phyloP scores from a whole-genome alignment of 345 rosid species.

The Isatis tinctoria region DNA sequence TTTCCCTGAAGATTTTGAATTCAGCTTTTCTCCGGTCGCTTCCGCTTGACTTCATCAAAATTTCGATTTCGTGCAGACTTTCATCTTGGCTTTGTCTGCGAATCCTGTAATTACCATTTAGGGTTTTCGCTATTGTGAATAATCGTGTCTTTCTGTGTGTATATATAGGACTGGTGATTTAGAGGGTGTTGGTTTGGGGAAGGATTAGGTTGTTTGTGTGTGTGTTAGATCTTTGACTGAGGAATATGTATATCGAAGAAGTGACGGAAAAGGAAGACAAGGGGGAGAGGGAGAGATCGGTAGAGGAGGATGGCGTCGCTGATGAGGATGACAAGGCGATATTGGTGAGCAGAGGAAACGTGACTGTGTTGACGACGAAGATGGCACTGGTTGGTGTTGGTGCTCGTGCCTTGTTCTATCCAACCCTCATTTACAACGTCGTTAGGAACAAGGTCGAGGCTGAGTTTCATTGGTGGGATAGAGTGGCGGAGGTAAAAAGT shows the following conservation, averaged over 20 bases:
- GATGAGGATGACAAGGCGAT: constrained; percentile 22
- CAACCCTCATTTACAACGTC: constrained; percentile 84
- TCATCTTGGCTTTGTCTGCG: constrained; percentile 31
- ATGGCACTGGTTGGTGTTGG: constrained; percentile 84
- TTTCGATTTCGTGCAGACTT: constrained; percentile 30
- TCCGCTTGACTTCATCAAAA: constrained; percentile 5
- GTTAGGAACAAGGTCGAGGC: constrained; percentile 84
- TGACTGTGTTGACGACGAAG: constrained; percentile 45
- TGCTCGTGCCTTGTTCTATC: constrained; percentile 90
- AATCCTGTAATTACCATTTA: constrained; percentile 22
- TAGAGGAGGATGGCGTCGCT: constrained; percentile 26
- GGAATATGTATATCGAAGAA: constrained; percentile 84
- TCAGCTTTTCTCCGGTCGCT: constrained; percentile 15
- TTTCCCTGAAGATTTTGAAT: constrained; percentile 20
- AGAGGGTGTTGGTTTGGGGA: constrained; percentile 18
- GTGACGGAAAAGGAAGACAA: constrained; percentile 41
- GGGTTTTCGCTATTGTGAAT: constrained; percentile 26
- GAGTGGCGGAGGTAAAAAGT: constrained; percentile 70
- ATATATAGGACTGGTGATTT: constrained; percentile 9
- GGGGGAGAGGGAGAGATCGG: constrained; percentile 9
- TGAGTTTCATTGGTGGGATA: constrained; percentile 98
- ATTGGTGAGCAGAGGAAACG: constrained; percentile 25
- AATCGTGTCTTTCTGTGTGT: constrained; percentile 2
- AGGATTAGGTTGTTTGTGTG: constrained; percentile 7
- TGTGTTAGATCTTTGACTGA: constrained; percentile 30